Evolutionary conservation across 2,329 filamentous ascomycete species (phyloP).

Genomic region (Chrysosporium queenslandicum): DNA sequence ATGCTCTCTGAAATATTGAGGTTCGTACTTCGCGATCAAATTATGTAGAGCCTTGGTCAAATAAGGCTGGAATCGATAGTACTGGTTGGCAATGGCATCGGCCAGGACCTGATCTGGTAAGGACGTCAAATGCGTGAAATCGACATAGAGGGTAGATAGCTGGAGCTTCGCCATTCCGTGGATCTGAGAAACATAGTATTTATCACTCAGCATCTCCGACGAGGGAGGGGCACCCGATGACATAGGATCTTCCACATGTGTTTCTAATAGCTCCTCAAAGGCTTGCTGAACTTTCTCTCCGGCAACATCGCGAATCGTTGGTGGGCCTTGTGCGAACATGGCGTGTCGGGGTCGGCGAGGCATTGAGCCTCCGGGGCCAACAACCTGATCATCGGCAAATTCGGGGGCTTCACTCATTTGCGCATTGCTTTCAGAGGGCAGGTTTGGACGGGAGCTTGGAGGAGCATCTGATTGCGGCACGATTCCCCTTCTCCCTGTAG

Average conservation of each 20-base stretch:
- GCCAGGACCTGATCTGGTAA: slow-evolving; percentile 72
- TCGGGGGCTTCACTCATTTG: slow-evolving; percentile 48
- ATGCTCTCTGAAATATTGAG: slow-evolving; percentile 87
- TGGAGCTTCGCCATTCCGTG: slow-evolving; percentile 52
- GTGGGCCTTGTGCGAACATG: slow-evolving; percentile 43
- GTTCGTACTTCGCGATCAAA: slow-evolving; percentile 87
- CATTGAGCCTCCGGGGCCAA: slow-evolving; percentile 44
- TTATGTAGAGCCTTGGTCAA: slow-evolving; percentile 81
- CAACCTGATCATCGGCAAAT: slow-evolving; percentile 53
- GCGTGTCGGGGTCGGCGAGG: slow-evolving; percentile 41
- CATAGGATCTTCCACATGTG: slow-evolving; percentile 48
- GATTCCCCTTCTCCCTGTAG: neutral
- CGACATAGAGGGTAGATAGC: slow-evolving; percentile 56
- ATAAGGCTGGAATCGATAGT: slow-evolving; percentile 91
- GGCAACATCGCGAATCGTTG: slow-evolving; percentile 50
- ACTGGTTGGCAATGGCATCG: slow-evolving; percentile 75
- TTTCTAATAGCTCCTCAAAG: slow-evolving; percentile 56
- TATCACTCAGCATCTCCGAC: slow-evolving; percentile 48
- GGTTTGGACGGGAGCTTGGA: slow-evolving; percentile 47
- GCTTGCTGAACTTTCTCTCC: slow-evolving; percentile 53
- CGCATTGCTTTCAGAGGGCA: slow-evolving; percentile 42
- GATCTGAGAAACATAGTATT: slow-evolving; percentile 59
- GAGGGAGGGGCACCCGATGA: slow-evolving; percentile 46
- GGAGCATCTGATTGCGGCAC: slow-evolving; percentile 21
- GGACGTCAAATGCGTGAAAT: slow-evolving; percentile 65